Percentiles rank a stretch among this genome's conserved stretches.
Evolutionary conservation across 2,329 filamentous ascomycete species (phyloP).

Genomic region (Aspergillus pseudotamarii): DNA sequence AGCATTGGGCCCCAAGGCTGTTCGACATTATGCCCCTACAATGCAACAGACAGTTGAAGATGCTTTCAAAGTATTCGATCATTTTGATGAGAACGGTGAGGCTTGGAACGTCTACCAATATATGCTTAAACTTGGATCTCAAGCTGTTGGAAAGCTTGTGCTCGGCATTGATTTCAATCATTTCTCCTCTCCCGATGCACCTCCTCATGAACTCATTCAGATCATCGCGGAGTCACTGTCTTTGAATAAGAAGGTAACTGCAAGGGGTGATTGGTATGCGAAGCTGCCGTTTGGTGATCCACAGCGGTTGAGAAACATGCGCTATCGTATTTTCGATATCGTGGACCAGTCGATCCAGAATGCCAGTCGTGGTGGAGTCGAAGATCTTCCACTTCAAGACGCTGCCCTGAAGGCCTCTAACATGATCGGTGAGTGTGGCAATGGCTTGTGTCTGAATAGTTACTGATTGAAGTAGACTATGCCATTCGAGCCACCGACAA

Average conservation of each 20-base stretch:
- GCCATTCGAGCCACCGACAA: conserved; percentile 55
- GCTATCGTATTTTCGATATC: conserved; percentile 21
- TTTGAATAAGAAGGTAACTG: conserved; percentile 62
- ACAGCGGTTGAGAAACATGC: conserved; percentile 37
- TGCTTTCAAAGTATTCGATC: conserved; percentile 52
- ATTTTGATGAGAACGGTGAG: conserved; percentile 51
- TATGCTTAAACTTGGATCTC: conserved; percentile 53
- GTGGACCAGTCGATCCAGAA: conserved; percentile 26
- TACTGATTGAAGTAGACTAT: not conserved
- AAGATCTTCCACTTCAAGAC: conserved; percentile 40
- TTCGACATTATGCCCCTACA: conserved; percentile 61
- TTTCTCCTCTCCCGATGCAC: conserved; percentile 48
- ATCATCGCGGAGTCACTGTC: conserved; percentile 54
- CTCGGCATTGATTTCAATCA: conserved; percentile 51
- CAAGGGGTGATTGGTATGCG: conserved; percentile 59
- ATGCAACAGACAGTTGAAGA: conserved; percentile 61
- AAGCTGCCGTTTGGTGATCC: conserved; percentile 62
- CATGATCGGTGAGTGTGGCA: conserved; percentile 40
- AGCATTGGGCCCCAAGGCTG: conserved; percentile 61
- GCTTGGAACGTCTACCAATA: conserved; percentile 55
- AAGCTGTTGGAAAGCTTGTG: conserved; percentile 48
- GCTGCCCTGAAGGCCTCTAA: conserved; percentile 46
- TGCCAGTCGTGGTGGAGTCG: conserved; percentile 24
- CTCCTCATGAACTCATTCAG: conserved; percentile 55
- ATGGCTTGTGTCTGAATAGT: not conserved